These are phyloP conservation scores for Leishmania turanica DNA, from an alignment of 208 protist species.

Conservation along the genomic window DNA sequence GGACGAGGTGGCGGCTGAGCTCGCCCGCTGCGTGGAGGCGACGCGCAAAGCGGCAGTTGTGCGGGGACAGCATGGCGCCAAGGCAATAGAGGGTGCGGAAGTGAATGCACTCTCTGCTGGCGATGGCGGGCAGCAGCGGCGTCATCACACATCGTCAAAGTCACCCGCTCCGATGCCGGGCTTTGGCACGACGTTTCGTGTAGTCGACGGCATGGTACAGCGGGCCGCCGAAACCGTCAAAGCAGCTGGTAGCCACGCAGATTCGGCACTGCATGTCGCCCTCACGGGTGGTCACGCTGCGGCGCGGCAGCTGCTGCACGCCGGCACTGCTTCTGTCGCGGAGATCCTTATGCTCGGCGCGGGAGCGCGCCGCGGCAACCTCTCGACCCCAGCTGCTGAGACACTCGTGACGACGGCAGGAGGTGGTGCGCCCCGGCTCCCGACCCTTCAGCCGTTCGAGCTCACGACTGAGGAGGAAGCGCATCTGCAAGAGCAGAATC, in stretches of 20 bases:
- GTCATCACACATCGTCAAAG: background rate
- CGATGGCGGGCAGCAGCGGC: background rate
- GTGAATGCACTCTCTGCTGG: background rate
- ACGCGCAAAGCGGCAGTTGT: background rate
- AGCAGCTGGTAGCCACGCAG: constrained; percentile 35
- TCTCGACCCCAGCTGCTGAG: background rate
- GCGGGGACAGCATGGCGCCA: background rate
- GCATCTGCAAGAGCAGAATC: constrained; percentile 44
- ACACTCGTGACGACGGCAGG: background rate
- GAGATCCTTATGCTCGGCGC: constrained; percentile 3
- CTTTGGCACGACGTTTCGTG: constrained; percentile 37
- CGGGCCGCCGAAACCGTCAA: constrained; percentile 38
- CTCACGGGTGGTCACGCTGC: constrained; percentile 32
- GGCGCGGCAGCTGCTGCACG: constrained; percentile 29
- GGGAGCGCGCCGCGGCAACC: background rate
- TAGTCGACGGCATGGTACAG: constrained; percentile 46
- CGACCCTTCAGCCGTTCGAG: constrained; percentile 6
- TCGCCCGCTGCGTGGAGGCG: background rate
- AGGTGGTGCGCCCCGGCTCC: background rate
- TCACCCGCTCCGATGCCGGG: constrained; percentile 8
- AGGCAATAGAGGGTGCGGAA: background rate
- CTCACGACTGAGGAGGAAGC: constrained; percentile 52
- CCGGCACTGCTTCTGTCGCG: constrained; percentile 5
- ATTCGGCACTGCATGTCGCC: constrained; percentile 33
- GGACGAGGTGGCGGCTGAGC: constrained; percentile 22